Base-by-base conservation (phyloP, 768 basidiomycete genomes). In the Tephrocybe sp. region DNA sequence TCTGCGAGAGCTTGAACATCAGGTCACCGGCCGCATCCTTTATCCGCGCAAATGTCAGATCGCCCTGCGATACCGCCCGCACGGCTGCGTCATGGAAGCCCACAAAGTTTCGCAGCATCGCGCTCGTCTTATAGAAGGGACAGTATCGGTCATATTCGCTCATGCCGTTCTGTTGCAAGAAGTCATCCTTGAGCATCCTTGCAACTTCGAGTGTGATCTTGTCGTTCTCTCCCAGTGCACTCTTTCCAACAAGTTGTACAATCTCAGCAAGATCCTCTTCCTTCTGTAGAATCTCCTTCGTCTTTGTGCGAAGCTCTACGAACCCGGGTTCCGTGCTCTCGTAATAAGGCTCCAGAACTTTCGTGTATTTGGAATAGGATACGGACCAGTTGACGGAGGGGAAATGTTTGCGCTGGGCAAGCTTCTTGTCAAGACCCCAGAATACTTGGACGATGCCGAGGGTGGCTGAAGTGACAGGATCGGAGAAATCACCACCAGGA, bases 301-400 rank as follows among this genome's bases (percentile, higher is more conserved):
- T 91, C 59, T 85, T 87, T 46, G 83, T 87, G 46, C 97, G 90
- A 57, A 94, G 74, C 56, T 95, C 91, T 30, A 97, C 84, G 69
- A 99, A 99, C n/a, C 93, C 95, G 3, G 93, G 90, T 60, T 91
- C 86, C 43, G 85, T 86, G 36, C 76, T 71, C 67, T 98, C 94
- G 69, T 98, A 99, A 69, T 94, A 86, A 1, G 88, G 81, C 60
- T 95, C 94, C 33, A 97, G 81, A 9, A 94, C 84, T 64, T 94
- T 94, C 54, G 86, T 89, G 70, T 99, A 98, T 69, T 99, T 99
- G 51, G 97, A 98, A 69, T 98, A 98, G 9, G 97, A 99, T n/a
- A 97, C 74, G 57, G 86, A 97, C 97, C 97, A 99, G 73, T 99
- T 97, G 67, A 99, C 95, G n/a, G 94, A 97, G 1, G 97, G 97